These are phyloP conservation scores for Yarrowia sp. DNA, from an alignment of 805 yeast species.

Conservation along the genomic window DNA sequence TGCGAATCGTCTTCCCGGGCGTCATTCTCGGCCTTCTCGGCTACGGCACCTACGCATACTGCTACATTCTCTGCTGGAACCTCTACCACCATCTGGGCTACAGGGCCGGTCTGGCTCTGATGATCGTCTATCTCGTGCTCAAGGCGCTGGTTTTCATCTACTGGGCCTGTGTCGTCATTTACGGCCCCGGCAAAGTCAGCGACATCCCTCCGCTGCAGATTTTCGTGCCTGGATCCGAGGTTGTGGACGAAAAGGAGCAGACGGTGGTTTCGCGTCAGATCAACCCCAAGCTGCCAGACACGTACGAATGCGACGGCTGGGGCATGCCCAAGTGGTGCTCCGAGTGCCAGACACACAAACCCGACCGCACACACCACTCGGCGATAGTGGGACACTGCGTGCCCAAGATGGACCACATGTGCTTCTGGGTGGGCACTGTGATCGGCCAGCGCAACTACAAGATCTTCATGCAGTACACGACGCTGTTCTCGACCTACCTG, in stretches of 20 bases:
- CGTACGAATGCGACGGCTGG: slow-evolving; percentile 63
- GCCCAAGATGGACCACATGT: slow-evolving; percentile 78
- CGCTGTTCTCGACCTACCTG: slow-evolving; percentile 39
- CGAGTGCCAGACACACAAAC: slow-evolving; percentile 60
- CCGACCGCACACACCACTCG: slow-evolving; percentile 71
- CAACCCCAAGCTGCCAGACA: slow-evolving; percentile 47
- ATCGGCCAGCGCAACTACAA: slow-evolving; percentile 68
- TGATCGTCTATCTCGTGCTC: slow-evolving; percentile 39
- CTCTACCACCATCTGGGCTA: slow-evolving; percentile 36
- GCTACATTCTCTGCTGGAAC: slow-evolving; percentile 48
- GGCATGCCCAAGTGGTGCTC: slow-evolving; percentile 82
- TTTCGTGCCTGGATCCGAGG: slow-evolving; percentile 1
- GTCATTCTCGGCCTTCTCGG: slow-evolving; percentile 38
- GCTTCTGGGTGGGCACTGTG: slow-evolving; percentile 70
- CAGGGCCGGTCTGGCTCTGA: slow-evolving; percentile 43
- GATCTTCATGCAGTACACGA: slow-evolving; percentile 54
- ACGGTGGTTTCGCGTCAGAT: slow-evolving; percentile 29
- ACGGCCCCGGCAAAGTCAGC: slow-evolving; percentile 62
- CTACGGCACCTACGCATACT: slow-evolving; percentile 47
- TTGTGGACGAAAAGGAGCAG: slow-evolving; percentile 1
- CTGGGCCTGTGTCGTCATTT: slow-evolving; percentile 48
- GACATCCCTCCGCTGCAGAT: neutral
- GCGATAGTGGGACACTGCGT: slow-evolving; percentile 55
- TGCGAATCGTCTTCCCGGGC: slow-evolving; percentile 19
- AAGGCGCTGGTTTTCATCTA: slow-evolving; percentile 35